phyloP scores from a whole-genome alignment of 257 asterid species.

The Petrea volubilis region DNA sequence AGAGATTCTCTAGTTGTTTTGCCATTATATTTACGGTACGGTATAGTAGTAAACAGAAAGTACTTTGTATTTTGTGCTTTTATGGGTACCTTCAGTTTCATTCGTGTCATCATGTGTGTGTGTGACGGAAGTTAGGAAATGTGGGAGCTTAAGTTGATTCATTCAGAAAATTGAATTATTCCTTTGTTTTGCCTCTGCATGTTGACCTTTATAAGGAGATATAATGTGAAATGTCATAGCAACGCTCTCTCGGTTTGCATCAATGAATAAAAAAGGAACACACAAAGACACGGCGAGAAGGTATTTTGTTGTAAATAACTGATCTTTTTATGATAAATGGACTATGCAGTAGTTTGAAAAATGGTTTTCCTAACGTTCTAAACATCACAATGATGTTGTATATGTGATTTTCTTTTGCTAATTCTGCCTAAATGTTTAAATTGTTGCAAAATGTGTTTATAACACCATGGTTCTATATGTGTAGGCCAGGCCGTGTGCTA shows the following conservation, averaged over 20 bases:
- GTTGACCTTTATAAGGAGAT: too few relatives aligned
- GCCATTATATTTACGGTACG: background rate
- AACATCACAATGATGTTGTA: background rate
- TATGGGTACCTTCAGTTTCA: background rate
- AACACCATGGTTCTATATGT: slow-evolving; percentile 38
- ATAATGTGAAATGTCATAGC: too few relatives aligned
- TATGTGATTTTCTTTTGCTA: background rate
- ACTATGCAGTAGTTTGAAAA: background rate
- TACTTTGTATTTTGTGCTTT: background rate
- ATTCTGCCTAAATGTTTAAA: background rate
- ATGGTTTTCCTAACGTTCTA: background rate
- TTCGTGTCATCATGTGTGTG: background rate
- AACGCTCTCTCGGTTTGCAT: too few relatives aligned
- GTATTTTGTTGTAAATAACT: background rate
- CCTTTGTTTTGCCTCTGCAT: too few relatives aligned
- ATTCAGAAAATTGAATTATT: too few relatives aligned
- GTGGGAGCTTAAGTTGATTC: background rate
- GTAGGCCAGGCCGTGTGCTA: slow-evolving; percentile 60
- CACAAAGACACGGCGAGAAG: background rate
- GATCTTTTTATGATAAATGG: background rate
- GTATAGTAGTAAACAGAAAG: background rate
- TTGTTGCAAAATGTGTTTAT: slow-evolving; percentile 21
- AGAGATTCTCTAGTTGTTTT: background rate
- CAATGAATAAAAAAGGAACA: background rate
- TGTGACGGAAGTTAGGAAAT: background rate